These are phyloP conservation scores for Kazachstania africana DNA, from an alignment of 805 yeast genomes.

Conservation along the genomic window DNA sequence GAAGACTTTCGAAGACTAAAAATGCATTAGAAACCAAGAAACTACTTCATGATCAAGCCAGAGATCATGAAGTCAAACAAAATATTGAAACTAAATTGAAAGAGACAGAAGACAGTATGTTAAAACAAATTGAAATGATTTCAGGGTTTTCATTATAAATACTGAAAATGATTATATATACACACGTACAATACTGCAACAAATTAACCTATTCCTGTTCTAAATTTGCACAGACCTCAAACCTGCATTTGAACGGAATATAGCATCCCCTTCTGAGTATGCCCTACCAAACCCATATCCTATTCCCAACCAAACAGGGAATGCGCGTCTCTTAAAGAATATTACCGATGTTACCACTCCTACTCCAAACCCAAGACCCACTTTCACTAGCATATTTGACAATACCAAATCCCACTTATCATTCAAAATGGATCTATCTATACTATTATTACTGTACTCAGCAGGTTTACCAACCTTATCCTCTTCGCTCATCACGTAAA, in stretches of 20 bases:
- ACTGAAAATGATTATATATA: too few relatives aligned
- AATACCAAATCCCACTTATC: constrained; percentile 92
- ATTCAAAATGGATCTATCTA: constrained; percentile 49
- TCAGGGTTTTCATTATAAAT: constrained; percentile 22
- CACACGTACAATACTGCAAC: too few relatives aligned
- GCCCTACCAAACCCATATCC: constrained; percentile 98
- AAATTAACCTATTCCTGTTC: too few relatives aligned
- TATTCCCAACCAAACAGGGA: constrained; percentile 95
- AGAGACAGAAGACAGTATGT: constrained; percentile 20
- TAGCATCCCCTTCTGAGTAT: constrained; percentile 95
- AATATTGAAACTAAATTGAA: constrained; percentile 12
- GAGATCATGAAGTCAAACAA: constrained; percentile 16
- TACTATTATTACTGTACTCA: constrained; percentile 3
- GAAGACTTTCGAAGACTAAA: background rate
- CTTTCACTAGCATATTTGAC: constrained; percentile 87
- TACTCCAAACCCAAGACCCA: constrained; percentile 92
- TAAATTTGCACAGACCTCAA: constrained; percentile 62
- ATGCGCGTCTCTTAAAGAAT: constrained; percentile 84
- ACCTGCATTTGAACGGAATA: constrained; percentile 78
- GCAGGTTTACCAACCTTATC: background rate
- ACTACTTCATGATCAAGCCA: constrained; percentile 17
- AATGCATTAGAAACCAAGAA: constrained; percentile 11
- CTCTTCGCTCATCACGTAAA: too few relatives aligned
- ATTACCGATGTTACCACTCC: constrained; percentile 90
- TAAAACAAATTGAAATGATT: constrained; percentile 25